These are phyloP conservation scores for Buddleja alternifolia DNA, from an alignment of 257 asterid species.

Conservation along the genomic window DNA sequence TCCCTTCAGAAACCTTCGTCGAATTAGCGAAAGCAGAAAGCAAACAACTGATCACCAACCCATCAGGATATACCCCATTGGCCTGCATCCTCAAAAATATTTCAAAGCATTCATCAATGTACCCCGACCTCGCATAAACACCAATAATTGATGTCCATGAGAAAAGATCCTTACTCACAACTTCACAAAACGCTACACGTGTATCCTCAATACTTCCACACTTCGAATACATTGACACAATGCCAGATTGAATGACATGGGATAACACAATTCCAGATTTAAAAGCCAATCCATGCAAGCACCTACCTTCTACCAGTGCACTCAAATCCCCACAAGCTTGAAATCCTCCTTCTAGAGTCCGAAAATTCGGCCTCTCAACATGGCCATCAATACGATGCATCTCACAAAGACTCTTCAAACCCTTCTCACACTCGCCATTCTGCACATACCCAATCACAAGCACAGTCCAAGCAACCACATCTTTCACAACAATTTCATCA, in stretches of 20 bases:
- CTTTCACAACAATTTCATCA: conserved; percentile 64
- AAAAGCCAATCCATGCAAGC: conserved; percentile 67
- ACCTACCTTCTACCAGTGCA: conserved; percentile 61
- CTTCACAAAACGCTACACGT: conserved; percentile 52
- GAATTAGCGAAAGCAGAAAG: conserved; percentile 52
- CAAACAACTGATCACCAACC: conserved; percentile 63
- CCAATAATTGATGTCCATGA: conserved; percentile 72
- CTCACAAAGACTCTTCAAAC: conserved; percentile 56
- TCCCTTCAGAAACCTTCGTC: conserved; percentile 49
- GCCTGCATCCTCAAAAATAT: conserved; percentile 57
- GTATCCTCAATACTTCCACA: conserved; percentile 64
- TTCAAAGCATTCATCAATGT: conserved; percentile 40
- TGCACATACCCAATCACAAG: conserved; percentile 74
- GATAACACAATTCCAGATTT: conserved; percentile 55
- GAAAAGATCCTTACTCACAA: conserved; percentile 56
- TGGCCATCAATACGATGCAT: conserved; percentile 58
- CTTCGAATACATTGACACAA: conserved; percentile 74
- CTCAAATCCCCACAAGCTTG: conserved; percentile 78
- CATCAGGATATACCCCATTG: conserved; percentile 61
- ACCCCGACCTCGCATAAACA: conserved; percentile 51
- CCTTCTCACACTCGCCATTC: conserved; percentile 64
- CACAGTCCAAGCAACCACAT: conserved; percentile 85
- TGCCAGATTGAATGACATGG: conserved; percentile 47
- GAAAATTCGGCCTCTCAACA: conserved; percentile 58
- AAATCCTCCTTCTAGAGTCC: conserved; percentile 80